Evolutionary conservation across 768 basidiomycete genomes (phyloP), one percentile per base, ranked within the genome.

Genomic region (Boletus sp.): DNA sequence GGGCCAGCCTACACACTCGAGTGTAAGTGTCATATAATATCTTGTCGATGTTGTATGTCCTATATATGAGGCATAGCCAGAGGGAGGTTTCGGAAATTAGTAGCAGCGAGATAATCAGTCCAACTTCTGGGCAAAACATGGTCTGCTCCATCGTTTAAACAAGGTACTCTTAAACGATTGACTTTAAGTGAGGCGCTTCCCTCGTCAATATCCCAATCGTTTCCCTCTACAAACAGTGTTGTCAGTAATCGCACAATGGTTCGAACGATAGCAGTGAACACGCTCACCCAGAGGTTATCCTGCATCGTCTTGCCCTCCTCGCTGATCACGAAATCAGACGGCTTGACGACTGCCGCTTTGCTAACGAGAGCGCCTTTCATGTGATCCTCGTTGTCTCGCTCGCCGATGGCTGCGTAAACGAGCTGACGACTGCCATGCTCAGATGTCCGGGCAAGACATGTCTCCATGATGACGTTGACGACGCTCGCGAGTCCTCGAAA

Each of bases 371-470:
- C 66, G 1, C 66, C 69, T n/a, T 63, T 61, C 61, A 72, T 57
- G 15, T 11, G 35, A 18, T 54, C 61, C 30, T 67, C 69, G 3
- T 64, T 37, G 4, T 67, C 54, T 17, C 60, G 63, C 41, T 50
- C 65, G 5, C 65, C 71, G 3, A 73, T 42, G 3, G 73, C 73
- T 7, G 54, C 66, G 33, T 66, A 74, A 4, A 77, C 44, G 28
- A 77, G 62, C 47, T 71, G 67, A 14, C 75, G 73, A 33, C 72
- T 71, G 1, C 75, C 76, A 42, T 73, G 63, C 54, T 75, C 70
- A 0, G 67, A 15, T 0, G 70, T 67, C 61, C 61, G 15, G 8
- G 66, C 59, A 5, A 64, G 51, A 11, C 52, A 28, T 0, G n/a
- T 39, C 30, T 67, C 57, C 54, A 56, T 44, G n/a, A 67, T 2